A percentile compares a stretch with the other conserved stretches of the same genome.
Conservation (phyloP, 75 land plant species). For the Sequoia sempervirens region DNA sequence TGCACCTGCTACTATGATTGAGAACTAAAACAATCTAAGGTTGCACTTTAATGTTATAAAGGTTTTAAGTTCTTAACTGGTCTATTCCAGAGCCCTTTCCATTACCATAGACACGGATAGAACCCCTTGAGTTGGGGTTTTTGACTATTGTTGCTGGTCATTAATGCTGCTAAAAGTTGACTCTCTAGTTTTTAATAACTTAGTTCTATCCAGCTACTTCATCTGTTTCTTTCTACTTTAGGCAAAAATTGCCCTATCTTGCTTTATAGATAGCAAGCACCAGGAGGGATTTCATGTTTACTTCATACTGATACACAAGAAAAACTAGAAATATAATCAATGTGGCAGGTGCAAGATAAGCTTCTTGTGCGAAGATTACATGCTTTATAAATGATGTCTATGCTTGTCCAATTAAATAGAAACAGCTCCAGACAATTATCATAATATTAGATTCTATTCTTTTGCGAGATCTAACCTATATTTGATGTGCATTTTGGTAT, state of each 20-base stretch:
- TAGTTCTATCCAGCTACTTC: background rate
- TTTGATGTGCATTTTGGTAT: background rate
- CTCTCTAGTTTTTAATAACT: background rate
- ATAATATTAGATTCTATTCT: background rate
- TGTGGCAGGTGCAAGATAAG: background rate
- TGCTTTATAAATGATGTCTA: background rate
- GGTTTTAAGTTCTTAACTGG: background rate
- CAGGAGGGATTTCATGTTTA: background rate
- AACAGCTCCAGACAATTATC: background rate
- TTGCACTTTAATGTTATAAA: background rate
- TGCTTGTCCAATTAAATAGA: background rate
- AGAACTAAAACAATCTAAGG: background rate
- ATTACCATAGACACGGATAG: background rate
- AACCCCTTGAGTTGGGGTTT: background rate
- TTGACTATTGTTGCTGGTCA: background rate
- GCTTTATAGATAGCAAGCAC: background rate
- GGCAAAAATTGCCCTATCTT: background rate
- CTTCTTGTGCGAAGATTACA: background rate
- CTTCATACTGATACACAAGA: background rate
- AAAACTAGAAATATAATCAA: background rate
- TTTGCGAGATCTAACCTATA: background rate
- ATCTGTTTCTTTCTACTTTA: background rate
- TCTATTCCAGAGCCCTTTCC: background rate
- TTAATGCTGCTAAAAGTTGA: background rate
- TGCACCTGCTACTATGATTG: background rate